Conservation (phyloP, 768 basidiomycete species). For the Hemileccinum impolitum region DNA sequence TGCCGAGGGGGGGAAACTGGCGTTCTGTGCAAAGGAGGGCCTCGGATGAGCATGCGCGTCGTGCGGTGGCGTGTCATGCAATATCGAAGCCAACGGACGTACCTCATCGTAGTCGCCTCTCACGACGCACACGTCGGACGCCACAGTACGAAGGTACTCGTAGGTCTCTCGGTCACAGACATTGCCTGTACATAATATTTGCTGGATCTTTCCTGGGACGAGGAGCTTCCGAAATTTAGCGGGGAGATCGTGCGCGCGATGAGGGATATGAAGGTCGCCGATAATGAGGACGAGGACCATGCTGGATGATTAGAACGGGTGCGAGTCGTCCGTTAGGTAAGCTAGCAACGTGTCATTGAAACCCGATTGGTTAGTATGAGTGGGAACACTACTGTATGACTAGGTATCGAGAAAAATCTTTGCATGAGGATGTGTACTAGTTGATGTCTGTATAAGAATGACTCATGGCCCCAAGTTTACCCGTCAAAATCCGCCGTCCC, state of each 20-base stretch:
- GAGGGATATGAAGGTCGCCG: conserved; percentile 96
- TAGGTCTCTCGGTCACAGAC: conserved; percentile 97
- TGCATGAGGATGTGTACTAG: background rate
- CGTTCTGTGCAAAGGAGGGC: conserved; percentile 39
- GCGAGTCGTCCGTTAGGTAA: conserved; percentile 22
- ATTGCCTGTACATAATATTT: conserved; percentile 96
- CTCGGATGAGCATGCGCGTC: conserved; percentile 1
- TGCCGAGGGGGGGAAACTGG: conserved; percentile 74
- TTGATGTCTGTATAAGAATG: conserved; percentile 1
- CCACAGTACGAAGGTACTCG: conserved; percentile 93
- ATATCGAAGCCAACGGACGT: conserved; percentile 16
- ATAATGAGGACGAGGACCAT: conserved; percentile 90
- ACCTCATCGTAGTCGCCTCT: conserved; percentile 97
- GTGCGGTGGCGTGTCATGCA: background rate
- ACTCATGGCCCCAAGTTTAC: background rate
- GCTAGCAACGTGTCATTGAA: conserved; percentile 4
- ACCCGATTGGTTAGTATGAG: background rate
- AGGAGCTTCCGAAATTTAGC: conserved; percentile 96
- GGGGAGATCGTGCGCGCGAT: conserved; percentile 85
- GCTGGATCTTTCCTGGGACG: conserved; percentile 94
- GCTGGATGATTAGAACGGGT: conserved; percentile 14
- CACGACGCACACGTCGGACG: conserved; percentile 88
- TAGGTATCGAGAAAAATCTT: background rate
- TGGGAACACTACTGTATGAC: background rate
- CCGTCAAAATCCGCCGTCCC: conserved; percentile 6